A percentile compares a stretch with the other conserved stretches of the same genome.
Conservation (phyloP, 768 basidiomycete species). For the Tricholoma hemisulphureum region DNA sequence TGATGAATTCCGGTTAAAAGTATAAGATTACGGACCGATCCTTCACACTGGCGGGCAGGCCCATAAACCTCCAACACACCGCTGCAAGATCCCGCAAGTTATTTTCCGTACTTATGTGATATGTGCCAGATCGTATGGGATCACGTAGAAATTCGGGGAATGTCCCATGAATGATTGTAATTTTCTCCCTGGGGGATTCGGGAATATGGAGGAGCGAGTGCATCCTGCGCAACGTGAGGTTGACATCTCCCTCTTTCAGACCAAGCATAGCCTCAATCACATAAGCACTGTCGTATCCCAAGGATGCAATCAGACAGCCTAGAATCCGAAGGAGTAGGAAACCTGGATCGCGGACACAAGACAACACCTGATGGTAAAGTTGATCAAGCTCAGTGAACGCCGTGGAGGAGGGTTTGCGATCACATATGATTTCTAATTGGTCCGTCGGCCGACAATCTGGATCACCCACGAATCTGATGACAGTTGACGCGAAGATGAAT, state of each 20-base stretch:
- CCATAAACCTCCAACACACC: too few relatives aligned
- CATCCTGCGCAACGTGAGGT: background rate
- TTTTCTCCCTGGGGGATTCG: too few relatives aligned
- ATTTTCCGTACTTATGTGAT: too few relatives aligned
- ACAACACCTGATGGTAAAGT: slow-evolving; percentile 1
- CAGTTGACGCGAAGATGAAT: slow-evolving; percentile 3
- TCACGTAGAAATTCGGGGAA: too few relatives aligned
- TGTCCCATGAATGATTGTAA: too few relatives aligned
- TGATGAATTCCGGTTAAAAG: too few relatives aligned
- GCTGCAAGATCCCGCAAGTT: too few relatives aligned
- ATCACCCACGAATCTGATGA: slow-evolving; percentile 3
- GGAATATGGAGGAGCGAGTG: background rate
- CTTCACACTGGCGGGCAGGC: too few relatives aligned
- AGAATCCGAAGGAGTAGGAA: background rate
- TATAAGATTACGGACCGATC: too few relatives aligned
- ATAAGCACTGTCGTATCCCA: too few relatives aligned
- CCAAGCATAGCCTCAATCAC: background rate
- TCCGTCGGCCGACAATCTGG: background rate
- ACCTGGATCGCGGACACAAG: background rate
- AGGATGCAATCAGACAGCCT: background rate
- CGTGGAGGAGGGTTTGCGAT: background rate
- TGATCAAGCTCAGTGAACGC: slow-evolving; percentile 4
- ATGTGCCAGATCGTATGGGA: too few relatives aligned
- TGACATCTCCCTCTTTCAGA: background rate
- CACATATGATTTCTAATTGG: background rate